phyloP scores from a whole-genome alignment of 2,329 filamentous ascomycete species.

The Fusarium praegraminearum region DNA sequence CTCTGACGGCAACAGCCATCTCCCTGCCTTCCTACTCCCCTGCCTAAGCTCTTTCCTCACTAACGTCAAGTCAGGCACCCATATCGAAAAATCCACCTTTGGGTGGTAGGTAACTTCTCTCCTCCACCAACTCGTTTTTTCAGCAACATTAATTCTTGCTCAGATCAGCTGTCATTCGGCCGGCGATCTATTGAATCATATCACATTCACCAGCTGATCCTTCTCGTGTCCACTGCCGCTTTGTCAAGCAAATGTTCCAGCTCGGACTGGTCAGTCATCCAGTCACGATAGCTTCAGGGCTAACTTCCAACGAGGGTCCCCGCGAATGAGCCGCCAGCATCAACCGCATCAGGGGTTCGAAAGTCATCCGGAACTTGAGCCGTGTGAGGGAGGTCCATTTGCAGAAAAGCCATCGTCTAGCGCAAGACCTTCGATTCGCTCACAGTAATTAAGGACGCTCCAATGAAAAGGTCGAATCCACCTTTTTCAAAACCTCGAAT shows the following conservation, averaged over 20 bases:
- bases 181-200: not conserved
- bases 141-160: not conserved
- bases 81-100: slow-evolving; percentile 28
- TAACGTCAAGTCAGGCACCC: slow-evolving; percentile 23
- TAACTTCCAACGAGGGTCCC: slow-evolving; percentile 23
- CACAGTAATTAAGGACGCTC: slow-evolving; percentile 36
- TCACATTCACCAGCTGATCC: not conserved
- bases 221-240: not conserved
- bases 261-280: slow-evolving; percentile 1
- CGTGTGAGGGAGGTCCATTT: slow-evolving; percentile 26
- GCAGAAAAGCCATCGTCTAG: slow-evolving; percentile 45
- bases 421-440: slow-evolving; percentile 45
- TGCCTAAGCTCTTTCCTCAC: slow-evolving; percentile 11
- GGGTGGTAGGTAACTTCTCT: slow-evolving; percentile 12
- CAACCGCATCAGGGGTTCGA: slow-evolving; percentile 13
- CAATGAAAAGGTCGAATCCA: slow-evolving; percentile 44
- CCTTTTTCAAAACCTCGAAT: slow-evolving; percentile 41
- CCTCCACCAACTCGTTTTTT: slow-evolving; percentile 4
- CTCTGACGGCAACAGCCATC: slow-evolving; percentile 27
- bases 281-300: slow-evolving; percentile 28
- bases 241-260: slow-evolving; percentile 7
- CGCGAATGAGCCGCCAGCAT: slow-evolving; percentile 14
- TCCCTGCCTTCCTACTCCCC: not conserved
- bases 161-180: not conserved
- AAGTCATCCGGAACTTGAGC: slow-evolving; percentile 32